Evolutionary conservation across 1,284 basidiomycete species (phyloP), one percentile per base, ranked within the genome.

Genomic region (Fomitiporia mediterranea): DNA sequence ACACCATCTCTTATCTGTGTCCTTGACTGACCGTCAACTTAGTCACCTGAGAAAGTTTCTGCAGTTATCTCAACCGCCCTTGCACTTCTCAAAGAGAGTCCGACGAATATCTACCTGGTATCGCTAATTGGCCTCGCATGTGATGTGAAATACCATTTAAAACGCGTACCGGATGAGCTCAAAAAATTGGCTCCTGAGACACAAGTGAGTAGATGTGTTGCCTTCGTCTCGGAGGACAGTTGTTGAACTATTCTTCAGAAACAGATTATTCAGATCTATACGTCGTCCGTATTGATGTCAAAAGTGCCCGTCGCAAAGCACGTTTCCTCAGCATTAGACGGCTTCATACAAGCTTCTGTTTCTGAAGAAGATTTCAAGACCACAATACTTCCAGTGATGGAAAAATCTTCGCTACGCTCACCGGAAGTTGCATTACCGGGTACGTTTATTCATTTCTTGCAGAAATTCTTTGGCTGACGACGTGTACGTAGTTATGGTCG

Each of bases 321-420:
- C 59, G 63, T 75, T 30, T 69, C 74, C 32, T 81, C 84, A 23
- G 74, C 80, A 17, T 71, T 89, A 19, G 65, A 77, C 52, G 85
- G 83, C 59, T 88, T 91, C 67, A 77, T 91, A 57, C 65, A 68
- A 8, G 74, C 69, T 0, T 78, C 73, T 48, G 65, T 89, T 5
- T 73, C 73, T 0, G 65, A 73, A 1, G 73, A 77, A 0, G 82
- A 88, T 43, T 71, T 91, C 32, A 67, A 66, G 2, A 66, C 69
- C 11, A 64, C 68, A 0, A 70, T 91, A 35, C 69, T 91, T 0
- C 84, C 89, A 0, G 76, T 77, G 0, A 79, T 88, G 55, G 89
- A 92, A 64, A 91, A 90, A 62, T 79, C 86, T 0, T 66, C 91
- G 1, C 68, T 90, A 4, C 81, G 86, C 34, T 86, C 86, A 2